These are phyloP conservation scores for Alternaria ethzedia DNA, from an alignment of 2,329 filamentous ascomycete species.

Conservation along the genomic window DNA sequence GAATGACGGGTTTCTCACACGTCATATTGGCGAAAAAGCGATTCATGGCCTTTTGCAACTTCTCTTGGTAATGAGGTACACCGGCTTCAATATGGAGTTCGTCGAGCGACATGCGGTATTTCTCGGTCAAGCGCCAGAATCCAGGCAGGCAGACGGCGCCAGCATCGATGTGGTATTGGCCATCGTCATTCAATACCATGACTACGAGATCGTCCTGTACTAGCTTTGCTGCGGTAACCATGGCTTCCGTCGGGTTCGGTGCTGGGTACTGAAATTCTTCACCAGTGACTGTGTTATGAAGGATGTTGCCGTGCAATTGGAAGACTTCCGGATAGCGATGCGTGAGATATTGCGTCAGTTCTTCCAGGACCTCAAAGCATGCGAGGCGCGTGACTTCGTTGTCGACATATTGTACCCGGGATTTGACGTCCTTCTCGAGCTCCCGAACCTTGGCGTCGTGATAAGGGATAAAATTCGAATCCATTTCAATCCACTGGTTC, in stretches of 20 bases:
- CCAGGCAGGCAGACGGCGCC: constrained; percentile 1
- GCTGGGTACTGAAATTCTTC: not conserved
- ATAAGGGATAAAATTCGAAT: constrained; percentile 1
- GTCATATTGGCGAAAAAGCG: constrained; percentile 1
- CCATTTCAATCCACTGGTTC: constrained; percentile 7
- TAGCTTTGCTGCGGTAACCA: constrained; percentile 1
- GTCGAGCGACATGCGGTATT: constrained; percentile 2
- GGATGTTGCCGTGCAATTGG: not conserved
- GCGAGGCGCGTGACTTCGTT: not conserved
- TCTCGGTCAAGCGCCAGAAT: not conserved
- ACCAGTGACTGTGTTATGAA: not conserved
- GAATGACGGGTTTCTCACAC: not conserved
- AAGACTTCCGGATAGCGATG: constrained; percentile 3
- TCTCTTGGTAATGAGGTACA: not conserved
- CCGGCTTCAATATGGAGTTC: constrained; percentile 1
- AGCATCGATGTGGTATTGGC: constrained; percentile 3
- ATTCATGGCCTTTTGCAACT: constrained; percentile 4
- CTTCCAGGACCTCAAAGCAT: not conserved
- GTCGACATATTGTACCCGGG: not conserved
- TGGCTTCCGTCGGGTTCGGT: not conserved
- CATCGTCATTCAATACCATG: not conserved
- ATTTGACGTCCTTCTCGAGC: not conserved
- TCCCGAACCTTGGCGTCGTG: not conserved
- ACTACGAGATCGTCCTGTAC: not conserved
- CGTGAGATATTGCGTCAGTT: constrained; percentile 3